Evolutionary conservation across 148 eudicot species (phyloP), one percentile per base, ranked within the genome.

Genomic region (Beta vulgaris): DNA sequence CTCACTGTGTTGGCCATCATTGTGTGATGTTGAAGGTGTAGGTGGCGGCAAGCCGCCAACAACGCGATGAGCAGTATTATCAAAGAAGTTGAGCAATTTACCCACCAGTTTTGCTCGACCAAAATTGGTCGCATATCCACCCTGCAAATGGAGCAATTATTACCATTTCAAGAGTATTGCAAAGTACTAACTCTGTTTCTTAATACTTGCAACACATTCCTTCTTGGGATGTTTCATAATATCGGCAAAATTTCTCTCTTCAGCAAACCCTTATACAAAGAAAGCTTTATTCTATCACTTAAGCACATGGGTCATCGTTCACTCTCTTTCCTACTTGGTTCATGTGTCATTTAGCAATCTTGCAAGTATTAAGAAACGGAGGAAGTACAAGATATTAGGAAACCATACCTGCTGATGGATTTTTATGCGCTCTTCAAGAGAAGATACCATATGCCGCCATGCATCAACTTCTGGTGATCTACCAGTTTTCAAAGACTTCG

Each of bases 21-120:
- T 75, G 23, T 75, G 81, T 26, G 87, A 51, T 65, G 82, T 28
- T 31, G 86, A 83, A 51, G 94, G 91, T 44, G 73, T 82, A 70
- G 91, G 84, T 23, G 98, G 97, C 18, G 98, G 98, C 37, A 87
- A 77, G 43, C 97, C 91, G 71, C 98, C 98, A 83, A 93, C 91
- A 67, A 93, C 98, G 67, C 91, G 92, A 48, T 91, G 90, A n/a
- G 94, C 94, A 46, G 97, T 91, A 65, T 81, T 86, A 74, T 93
- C 98, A 76, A 93, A 82, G 64, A 93, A 81, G 80, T 87, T 89
- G 63, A 87, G 85, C 81, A 93, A 74, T 85, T 89, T 89, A 66
- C 90, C 93, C 39, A 88, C 84, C 43, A 93, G 77, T 81, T 91
- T 89, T 43, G 78, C 85, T n/a, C 94, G 90, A 78, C 88, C 94